Conservation (phyloP, 495 filamentous ascomycete genomes). For the Penicillium silybi region DNA sequence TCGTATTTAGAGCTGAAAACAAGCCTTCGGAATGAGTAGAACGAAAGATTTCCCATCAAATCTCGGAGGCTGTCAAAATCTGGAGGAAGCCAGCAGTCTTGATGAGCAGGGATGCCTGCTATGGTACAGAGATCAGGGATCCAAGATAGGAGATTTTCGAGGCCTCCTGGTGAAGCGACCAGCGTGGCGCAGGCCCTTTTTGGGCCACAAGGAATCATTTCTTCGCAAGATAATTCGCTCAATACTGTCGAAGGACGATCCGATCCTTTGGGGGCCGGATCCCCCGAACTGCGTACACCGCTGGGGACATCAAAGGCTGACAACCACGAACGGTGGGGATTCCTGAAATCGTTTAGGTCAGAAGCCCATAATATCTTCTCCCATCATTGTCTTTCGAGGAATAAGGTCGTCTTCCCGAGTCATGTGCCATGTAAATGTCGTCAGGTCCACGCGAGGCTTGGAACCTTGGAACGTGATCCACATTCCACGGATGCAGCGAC, state of each 20-base stretch:
- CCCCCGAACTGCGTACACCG: background rate
- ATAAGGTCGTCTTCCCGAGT: no score
- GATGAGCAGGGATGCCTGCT: background rate
- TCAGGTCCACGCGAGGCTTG: background rate
- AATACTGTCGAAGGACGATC: background rate
- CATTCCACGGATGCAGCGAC: background rate
- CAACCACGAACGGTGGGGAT: no score
- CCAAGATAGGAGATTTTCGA: background rate
- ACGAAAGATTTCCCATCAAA: background rate
- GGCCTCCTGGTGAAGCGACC: background rate
- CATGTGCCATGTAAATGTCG: background rate
- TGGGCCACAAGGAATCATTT: background rate
- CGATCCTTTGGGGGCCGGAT: background rate
- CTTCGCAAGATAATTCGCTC: background rate
- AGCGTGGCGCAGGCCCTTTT: background rate
- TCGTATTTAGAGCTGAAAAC: conserved; percentile 13
- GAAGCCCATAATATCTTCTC: no score
- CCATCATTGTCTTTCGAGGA: no score
- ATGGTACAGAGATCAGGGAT: background rate
- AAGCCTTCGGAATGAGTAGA: background rate
- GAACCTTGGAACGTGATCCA: background rate
- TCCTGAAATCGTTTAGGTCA: no score
- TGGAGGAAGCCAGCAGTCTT: background rate
- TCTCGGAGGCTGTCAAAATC: background rate
- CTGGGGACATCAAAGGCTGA: no score